Base-by-base conservation (phyloP, 129 eudicot species). In the Flaveria linearis region DNA sequence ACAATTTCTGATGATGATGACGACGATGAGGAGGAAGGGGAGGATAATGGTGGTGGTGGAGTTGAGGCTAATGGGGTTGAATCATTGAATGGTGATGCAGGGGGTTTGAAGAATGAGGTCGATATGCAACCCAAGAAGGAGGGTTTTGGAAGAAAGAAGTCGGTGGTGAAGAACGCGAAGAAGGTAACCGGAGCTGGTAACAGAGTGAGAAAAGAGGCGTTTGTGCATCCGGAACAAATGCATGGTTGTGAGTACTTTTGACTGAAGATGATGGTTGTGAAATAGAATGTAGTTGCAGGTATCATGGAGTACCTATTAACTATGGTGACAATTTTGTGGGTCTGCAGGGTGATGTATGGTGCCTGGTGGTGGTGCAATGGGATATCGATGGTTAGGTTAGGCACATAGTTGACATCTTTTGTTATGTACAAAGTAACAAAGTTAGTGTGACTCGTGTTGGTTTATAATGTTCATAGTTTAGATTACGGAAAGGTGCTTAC, bases 181-280 rank as follows among this genome's bases (percentile, higher is more conserved):
- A 88, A 88, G 76, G 28, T 87, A 74, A 77, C 83, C 74, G 88
- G 89, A 4, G 79, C 57, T 68, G 88, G 92, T 49, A 69, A 61
- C 30, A 82, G 80, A 69, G 81, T 84, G 71, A 58, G 74, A 26
- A 84, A 69, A 73, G 57, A 73, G 73, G 69, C 79, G 63, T 65
- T 33, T 74, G 77, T 73, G 57, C 17, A 60, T 26, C 63, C 30
- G 55, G 78, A 53, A 65, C 62, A 46, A 63, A 12, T 75, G 69
- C 78, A 74, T 30, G 83, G 71, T 51, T 30, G 52, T 64, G 60
- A 51, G 69, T 55, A 74, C 73, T 22, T 69, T 68, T 52, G 85
- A 69, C 16, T 9, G 73, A 49, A 26, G 69, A 45, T 39, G 80
- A 61, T 9, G 82, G 60, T 41, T 61, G 36, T 62, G 76, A 52